phyloP scores from a whole-genome alignment of 345 rosid genomes.

The Ceriops tagal region DNA sequence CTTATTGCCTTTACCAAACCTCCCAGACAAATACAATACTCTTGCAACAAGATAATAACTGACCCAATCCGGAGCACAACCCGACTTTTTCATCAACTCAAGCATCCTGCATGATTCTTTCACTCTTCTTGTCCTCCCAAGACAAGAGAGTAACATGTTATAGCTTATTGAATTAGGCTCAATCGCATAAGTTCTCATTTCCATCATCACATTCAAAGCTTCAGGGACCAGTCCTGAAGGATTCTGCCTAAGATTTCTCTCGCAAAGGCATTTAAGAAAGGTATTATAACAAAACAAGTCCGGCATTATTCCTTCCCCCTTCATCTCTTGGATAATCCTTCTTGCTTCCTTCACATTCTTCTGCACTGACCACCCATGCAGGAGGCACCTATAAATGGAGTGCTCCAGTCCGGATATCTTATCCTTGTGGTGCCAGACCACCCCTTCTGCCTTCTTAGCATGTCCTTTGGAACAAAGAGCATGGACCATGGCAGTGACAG shows the following conservation, averaged over 20 bases:
- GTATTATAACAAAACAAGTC: slow-evolving; percentile 74
- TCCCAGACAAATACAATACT: slow-evolving; percentile 67
- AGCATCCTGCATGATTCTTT: slow-evolving; percentile 65
- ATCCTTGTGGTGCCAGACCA: slow-evolving; percentile 62
- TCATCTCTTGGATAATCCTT: slow-evolving; percentile 72
- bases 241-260: slow-evolving; percentile 51
- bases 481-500: slow-evolving; percentile 52
- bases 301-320: slow-evolving; percentile 45
- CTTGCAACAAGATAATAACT: slow-evolving; percentile 78
- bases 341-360: slow-evolving; percentile 67
- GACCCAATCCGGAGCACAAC: slow-evolving; percentile 60
- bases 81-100: slow-evolving; percentile 59
- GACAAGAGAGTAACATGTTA: slow-evolving; percentile 72
- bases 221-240: slow-evolving; percentile 87
- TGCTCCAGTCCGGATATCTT: slow-evolving; percentile 41
- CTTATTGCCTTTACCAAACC: slow-evolving; percentile 78
- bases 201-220: slow-evolving; percentile 81
- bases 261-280: slow-evolving; percentile 68
- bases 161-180: slow-evolving; percentile 61
- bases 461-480: slow-evolving; percentile 82
- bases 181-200: slow-evolving; percentile 60
- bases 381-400: slow-evolving; percentile 57
- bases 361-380: slow-evolving; percentile 67
- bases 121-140: slow-evolving; percentile 73
- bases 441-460: slow-evolving; percentile 77